Base-by-base conservation (phyloP, 2,329 filamentous ascomycete species). In the Parasarocladium wereldwijsianum region DNA sequence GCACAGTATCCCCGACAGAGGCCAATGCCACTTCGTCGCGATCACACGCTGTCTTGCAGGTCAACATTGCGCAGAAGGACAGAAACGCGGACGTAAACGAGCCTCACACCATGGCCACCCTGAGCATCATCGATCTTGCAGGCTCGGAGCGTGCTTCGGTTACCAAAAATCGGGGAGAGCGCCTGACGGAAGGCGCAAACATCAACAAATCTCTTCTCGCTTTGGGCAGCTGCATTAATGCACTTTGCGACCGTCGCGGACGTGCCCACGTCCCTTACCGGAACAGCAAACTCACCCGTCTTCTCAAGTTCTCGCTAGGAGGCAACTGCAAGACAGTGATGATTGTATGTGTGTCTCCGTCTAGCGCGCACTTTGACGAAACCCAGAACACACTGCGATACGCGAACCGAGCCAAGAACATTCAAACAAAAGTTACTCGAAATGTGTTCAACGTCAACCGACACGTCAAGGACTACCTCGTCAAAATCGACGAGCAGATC, bases 401-500 rank as follows among this genome's bases (percentile, higher is more conserved):
- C 47, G 90, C 90, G 29, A 96, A 98, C 54, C 71, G 90, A 41
- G 90, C 90, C 35, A 98, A 98, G 70, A 98, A 98, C 47, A 98
- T 98, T 49, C 92, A 96, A 59, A 98, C 90, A 35, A 98, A 98
- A 65, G 85, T 94, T 34, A 94, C 90, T n/a, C 76, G 86, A 45
- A 98, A 98, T 49, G 86, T 96, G 15, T 98, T 92, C 60, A 98
- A 98, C 51, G 90, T 98, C 39, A 94, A 98, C 52, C 80, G 90
- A 37, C 90, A 98, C 56, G 90, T 98, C 46, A 98, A 98, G 61
- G 90, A 98, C 55, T 98, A 93, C 57, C 58, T 98, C 50, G 90
- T 94, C 62, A 96, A 96, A 66, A 98, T 98, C 44, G 87, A 98
- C 48, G 90, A 98, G 57, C 87, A 98, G 51, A 86, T 93, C 67